These are phyloP conservation scores for Leishmania aethiopica DNA, from an alignment of 208 protist species.

Conservation along the genomic window DNA sequence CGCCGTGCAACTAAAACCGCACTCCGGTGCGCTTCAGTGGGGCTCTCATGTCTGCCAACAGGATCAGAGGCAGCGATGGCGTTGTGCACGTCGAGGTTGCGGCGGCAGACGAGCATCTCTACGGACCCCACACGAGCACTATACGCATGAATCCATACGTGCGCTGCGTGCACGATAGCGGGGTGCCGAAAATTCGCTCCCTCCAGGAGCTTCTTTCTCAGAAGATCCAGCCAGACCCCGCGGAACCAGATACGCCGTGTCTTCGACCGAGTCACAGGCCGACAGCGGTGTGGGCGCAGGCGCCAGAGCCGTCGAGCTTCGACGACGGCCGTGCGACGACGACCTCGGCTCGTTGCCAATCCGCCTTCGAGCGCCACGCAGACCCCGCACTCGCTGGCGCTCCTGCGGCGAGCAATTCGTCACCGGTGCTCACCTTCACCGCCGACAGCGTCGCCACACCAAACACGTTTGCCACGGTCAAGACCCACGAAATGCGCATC, in stretches of 20 bases:
- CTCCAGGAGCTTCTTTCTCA: slow-evolving; percentile 54
- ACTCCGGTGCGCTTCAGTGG: neutral
- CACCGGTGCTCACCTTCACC: slow-evolving; percentile 41
- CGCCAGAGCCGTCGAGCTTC: slow-evolving; percentile 17
- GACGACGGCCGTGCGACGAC: neutral
- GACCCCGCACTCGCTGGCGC: neutral
- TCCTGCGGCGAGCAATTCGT: neutral
- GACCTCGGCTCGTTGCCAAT: neutral
- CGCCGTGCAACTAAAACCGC: neutral
- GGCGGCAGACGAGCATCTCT: slow-evolving; percentile 2
- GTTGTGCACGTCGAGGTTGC: neutral
- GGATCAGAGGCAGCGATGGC: neutral
- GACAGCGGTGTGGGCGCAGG: neutral
- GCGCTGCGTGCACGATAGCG: slow-evolving; percentile 49
- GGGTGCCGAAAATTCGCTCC: slow-evolving; percentile 46
- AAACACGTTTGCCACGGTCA: slow-evolving; percentile 64
- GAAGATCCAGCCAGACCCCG: slow-evolving; percentile 18
- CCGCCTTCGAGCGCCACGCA: neutral
- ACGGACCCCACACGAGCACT: slow-evolving; percentile 30
- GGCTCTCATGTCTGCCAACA: slow-evolving; percentile 5
- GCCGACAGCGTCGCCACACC: slow-evolving; percentile 61
- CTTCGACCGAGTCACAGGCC: slow-evolving; percentile 27
- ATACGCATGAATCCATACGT: slow-evolving; percentile 63
- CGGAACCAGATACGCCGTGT: slow-evolving; percentile 63
- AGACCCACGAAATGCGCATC: slow-evolving; percentile 37